phyloP scores from a whole-genome alignment of 1,139 yeast genomes.

The Yamadazyma diddensiae region DNA sequence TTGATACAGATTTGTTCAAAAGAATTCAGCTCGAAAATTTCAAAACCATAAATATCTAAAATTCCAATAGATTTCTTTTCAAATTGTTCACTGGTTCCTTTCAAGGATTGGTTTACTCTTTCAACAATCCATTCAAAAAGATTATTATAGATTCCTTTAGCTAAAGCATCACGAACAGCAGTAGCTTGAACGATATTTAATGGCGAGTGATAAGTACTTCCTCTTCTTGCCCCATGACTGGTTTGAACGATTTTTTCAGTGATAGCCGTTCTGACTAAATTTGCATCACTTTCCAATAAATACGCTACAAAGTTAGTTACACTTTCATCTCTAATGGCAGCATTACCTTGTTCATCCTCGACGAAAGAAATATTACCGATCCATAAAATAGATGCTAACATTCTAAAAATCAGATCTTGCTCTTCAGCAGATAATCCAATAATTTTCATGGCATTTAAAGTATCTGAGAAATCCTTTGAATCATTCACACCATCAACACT shows the following conservation, averaged over 20 bases:
- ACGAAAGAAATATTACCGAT: conserved; percentile 85
- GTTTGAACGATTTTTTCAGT: conserved; percentile 87
- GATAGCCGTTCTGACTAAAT: conserved; percentile 62
- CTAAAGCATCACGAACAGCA: conserved; percentile 92
- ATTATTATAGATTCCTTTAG: conserved; percentile 91
- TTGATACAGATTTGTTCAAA: conserved; percentile 97
- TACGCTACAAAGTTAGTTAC: conserved; percentile 95
- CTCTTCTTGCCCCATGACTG: conserved; percentile 81
- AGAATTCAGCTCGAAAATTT: conserved; percentile 93
- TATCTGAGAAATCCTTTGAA: conserved; percentile 70
- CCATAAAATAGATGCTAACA: conserved; percentile 88
- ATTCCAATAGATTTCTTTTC: conserved; percentile 77
- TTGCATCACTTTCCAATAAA: conserved; percentile 75
- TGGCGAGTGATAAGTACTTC: conserved; percentile 93
- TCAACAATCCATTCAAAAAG: conserved; percentile 97
- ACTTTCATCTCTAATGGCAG: conserved; percentile 74
- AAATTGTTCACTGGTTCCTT: conserved; percentile 35
- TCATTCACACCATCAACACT: conserved; percentile 88
- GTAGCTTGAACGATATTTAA: conserved; percentile 88
- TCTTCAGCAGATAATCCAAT: conserved; percentile 81
- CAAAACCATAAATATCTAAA: conserved; percentile 97
- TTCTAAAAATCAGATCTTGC: conserved; percentile 85
- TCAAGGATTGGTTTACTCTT: conserved; percentile 74
- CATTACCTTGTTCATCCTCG: conserved; percentile 86
- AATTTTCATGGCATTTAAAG: conserved; percentile 79